Evolutionary conservation across 345 rosid species (phyloP), one percentile per base, ranked within the genome.

Genomic region (Brassica carinata): DNA sequence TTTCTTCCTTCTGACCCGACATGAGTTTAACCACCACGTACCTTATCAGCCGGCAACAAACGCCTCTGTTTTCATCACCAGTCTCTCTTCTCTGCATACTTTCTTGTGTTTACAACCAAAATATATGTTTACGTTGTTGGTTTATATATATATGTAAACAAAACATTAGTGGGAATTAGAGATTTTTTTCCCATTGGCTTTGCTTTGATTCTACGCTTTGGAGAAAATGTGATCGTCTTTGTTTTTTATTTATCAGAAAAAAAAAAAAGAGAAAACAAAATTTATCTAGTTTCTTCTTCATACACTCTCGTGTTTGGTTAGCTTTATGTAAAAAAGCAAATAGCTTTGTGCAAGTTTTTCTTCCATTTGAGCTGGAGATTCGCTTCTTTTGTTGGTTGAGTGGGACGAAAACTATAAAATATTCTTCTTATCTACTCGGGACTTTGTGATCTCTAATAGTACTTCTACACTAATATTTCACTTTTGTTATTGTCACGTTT

Each of bases 121-220:
- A 76, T 29, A 15, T 69, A 7, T 36, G 26, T 43, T 18, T 18
- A 57, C 33, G 84, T 4, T 57, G 30, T 64, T 75, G 58, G 61
- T 51, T 64, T 75, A 80, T 69, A 75, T 71, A 53, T 55, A 55
- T 55, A 26, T 55, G 17, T 23, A 43, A 51, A 27, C 2, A 70
- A 55, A 68, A 18, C 19, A 23, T 55, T 19, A 70, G 77, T 70
- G 79, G 76, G 48, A 45, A 61, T 40, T 57, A 72, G 2, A 8
- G 67, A 23, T 64, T 23, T 78, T 64, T 23, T 29, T n/a, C 7
- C 55, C 14, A 53, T 58, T 43, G 59, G 69, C 13, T 53, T 76
- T 81, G 84, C 84, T 81, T 81, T 81, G 78, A 73, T 77, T 82
- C 82, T 69, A 82, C 78, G 79, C 82, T 80, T 82, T 82, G 76